A percentile compares a stretch with the other conserved stretches of the same genome.
phyloP scores from a whole-genome alignment of 805 yeast species.

The Cyberlindnera saturnus region DNA sequence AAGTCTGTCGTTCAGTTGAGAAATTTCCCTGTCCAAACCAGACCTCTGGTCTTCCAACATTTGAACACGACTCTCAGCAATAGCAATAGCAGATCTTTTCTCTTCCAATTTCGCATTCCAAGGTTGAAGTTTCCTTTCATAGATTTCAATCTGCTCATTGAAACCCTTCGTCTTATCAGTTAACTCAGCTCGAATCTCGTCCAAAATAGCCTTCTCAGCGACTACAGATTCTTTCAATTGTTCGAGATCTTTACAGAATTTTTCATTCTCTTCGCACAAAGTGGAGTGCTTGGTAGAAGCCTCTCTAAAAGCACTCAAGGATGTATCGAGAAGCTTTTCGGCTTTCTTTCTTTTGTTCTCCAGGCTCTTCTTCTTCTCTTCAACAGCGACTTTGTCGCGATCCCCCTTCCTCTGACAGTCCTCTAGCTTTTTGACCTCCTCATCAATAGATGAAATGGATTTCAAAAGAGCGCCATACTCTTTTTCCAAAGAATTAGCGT shows the following conservation, averaged over 20 bases:
- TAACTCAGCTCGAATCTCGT: conserved; percentile 56
- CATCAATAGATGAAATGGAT: conserved; percentile 19
- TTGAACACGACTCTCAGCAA: conserved; percentile 61
- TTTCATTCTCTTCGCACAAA: conserved; percentile 38
- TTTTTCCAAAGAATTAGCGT: conserved; percentile 27
- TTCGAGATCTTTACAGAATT: conserved; percentile 38
- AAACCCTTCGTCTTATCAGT: conserved; percentile 69
- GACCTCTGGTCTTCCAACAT: conserved; percentile 44
- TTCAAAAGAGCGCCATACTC: conserved; percentile 23
- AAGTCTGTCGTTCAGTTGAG: conserved; percentile 37
- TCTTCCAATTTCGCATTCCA: conserved; percentile 67
- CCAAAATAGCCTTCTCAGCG: conserved; percentile 51
- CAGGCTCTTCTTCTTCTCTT: conserved; percentile 70
- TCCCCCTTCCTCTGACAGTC: conserved; percentile 38
- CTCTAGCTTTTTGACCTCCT: conserved; percentile 27
- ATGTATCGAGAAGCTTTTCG: conserved; percentile 44
- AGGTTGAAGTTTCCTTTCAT: conserved; percentile 71
- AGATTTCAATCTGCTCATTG: conserved; percentile 54
- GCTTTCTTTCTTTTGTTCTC: conserved; percentile 52
- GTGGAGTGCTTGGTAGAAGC: conserved; percentile 41
- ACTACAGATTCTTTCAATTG: conserved; percentile 40
- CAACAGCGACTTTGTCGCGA: conserved; percentile 58
- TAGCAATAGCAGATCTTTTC: conserved; percentile 56
- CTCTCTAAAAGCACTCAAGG: conserved; percentile 38
- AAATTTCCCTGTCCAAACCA: conserved; percentile 38